Evolutionary conservation across 2,329 filamentous ascomycete genomes (phyloP).

Genomic region (Alternaria panax): DNA sequence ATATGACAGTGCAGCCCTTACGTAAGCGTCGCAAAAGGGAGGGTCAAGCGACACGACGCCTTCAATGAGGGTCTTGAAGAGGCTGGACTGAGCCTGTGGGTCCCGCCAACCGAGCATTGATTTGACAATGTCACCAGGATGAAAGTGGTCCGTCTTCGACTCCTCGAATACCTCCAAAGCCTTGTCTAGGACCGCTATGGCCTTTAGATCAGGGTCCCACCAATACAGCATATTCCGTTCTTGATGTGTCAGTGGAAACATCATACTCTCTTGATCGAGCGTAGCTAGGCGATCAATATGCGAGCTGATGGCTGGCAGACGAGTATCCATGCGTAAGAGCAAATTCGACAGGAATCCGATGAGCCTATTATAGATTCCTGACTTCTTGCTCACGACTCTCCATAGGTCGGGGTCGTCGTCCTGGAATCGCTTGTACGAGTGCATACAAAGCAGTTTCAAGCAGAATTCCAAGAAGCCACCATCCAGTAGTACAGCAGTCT

Average conservation of each 20-base stretch:
- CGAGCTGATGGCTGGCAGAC: slow-evolving; percentile 16
- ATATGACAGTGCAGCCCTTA: slow-evolving; percentile 41
- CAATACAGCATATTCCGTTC: slow-evolving; percentile 33
- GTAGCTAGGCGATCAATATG: slow-evolving; percentile 28
- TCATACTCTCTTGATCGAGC: slow-evolving; percentile 29
- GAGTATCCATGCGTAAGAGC: slow-evolving; percentile 38
- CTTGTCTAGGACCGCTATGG: slow-evolving; percentile 44
- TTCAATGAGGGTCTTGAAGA: slow-evolving; percentile 39
- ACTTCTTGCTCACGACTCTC: slow-evolving; percentile 43
- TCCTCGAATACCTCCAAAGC: slow-evolving; percentile 46
- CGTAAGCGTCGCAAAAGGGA: slow-evolving; percentile 40
- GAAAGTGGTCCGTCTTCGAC: slow-evolving; percentile 39
- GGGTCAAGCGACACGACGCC: slow-evolving; percentile 39
- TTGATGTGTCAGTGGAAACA: slow-evolving; percentile 37
- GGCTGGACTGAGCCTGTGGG: slow-evolving; percentile 17
- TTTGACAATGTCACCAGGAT: slow-evolving; percentile 46
- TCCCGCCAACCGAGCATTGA: slow-evolving; percentile 38
- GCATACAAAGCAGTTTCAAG: slow-evolving; percentile 40
- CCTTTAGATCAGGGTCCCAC: slow-evolving; percentile 42
- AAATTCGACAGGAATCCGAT: slow-evolving; percentile 40
- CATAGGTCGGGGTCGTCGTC: slow-evolving; percentile 30
- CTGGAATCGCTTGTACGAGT: slow-evolving; percentile 26
- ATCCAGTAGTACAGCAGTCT: slow-evolving; percentile 39
- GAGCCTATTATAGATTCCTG: slow-evolving; percentile 39
- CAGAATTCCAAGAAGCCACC: slow-evolving; percentile 39